Evolutionary conservation across 1,284 basidiomycete species (phyloP).

Genomic region (Trichosporon sp.): DNA sequence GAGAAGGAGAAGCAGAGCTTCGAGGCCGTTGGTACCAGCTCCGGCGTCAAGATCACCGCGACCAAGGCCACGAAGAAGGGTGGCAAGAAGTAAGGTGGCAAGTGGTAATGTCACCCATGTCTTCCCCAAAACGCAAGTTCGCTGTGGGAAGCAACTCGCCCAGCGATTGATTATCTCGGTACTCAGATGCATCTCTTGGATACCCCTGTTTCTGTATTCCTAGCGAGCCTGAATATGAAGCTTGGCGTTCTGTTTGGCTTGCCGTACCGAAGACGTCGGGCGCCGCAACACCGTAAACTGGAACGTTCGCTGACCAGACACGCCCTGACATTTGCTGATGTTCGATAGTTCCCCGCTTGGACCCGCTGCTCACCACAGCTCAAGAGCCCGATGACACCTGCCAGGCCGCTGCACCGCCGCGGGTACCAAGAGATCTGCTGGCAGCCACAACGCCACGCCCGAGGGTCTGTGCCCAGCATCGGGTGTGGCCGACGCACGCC

Average conservation of each 20-base stretch:
- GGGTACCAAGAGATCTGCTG: background rate
- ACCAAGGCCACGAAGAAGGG: background rate
- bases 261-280: no score
- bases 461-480: background rate
- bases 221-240: no score
- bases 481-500: background rate
- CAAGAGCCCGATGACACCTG: no score
- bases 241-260: no score
- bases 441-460: background rate
- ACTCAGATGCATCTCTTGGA: background rate
- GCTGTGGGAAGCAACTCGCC: no score
- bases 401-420: background rate
- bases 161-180: no score
- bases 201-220: background rate
- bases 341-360: no score
- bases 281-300: no score
- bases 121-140: no score
- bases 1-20: constrained; percentile 29
- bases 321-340: no score
- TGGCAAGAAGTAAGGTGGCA: background rate
- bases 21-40: background rate
- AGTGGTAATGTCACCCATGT: background rate
- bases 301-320: no score
- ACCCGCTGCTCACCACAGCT: no score
- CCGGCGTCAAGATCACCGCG: background rate